A percentile compares a stretch with the other conserved stretches of the same genome.
Conservation (phyloP, 148 eudicot species). For the Cornus suecica region DNA sequence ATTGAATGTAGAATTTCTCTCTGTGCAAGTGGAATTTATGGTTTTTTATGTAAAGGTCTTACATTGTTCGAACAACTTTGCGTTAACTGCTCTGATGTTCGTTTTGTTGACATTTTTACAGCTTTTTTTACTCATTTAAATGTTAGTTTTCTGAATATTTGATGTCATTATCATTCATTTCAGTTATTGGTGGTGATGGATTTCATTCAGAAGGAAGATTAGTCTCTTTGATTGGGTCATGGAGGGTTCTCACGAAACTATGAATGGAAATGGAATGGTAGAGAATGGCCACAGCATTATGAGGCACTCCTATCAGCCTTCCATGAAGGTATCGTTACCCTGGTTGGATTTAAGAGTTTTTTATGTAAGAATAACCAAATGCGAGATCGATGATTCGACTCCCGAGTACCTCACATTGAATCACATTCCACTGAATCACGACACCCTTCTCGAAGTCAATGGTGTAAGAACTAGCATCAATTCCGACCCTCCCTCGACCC, state of each 20-base stretch:
- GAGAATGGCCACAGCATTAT: slow-evolving; percentile 35
- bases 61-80: not conserved
- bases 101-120: slow-evolving; percentile 16
- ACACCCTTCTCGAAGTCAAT: slow-evolving; percentile 75
- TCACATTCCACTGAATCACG: slow-evolving; percentile 59
- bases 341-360: slow-evolving; percentile 80
- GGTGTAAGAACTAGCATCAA: slow-evolving; percentile 57
- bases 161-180: not conserved
- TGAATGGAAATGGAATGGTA: slow-evolving; percentile 35
- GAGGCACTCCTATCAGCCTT: slow-evolving; percentile 33
- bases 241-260: slow-evolving; percentile 34
- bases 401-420: slow-evolving; percentile 66
- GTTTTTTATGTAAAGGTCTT: not conserved
- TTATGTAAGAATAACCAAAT: slow-evolving; percentile 65
- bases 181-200: slow-evolving; percentile 12
- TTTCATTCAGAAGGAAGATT: slow-evolving; percentile 10
- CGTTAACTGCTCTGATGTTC: slow-evolving; percentile 12
- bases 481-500: slow-evolving; percentile 48
- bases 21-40: not conserved
- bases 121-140: slow-evolving; percentile 16
- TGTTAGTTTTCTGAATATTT: not conserved
- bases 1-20: not conserved
- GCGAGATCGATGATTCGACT: slow-evolving; percentile 54
- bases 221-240: slow-evolving; percentile 20
- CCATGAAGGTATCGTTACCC: slow-evolving; percentile 25